These are phyloP conservation scores for Annulohypoxylon nitens DNA, from an alignment of 495 filamentous ascomycete genomes.

Conservation along the genomic window DNA sequence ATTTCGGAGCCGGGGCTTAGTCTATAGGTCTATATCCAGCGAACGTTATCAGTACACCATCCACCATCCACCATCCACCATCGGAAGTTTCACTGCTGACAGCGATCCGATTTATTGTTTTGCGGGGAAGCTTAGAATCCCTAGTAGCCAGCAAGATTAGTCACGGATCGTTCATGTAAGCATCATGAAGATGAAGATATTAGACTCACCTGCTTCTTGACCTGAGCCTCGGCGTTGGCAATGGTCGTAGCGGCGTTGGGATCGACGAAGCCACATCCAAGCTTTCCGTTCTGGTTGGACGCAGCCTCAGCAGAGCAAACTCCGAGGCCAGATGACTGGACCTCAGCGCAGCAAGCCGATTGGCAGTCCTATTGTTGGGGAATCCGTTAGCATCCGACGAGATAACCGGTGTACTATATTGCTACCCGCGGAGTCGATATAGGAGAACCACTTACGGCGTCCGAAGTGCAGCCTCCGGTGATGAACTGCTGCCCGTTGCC, in stretches of 20 bases:
- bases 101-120: not conserved
- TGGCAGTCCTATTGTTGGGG: constrained; percentile 33
- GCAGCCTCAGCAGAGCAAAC: constrained; percentile 53
- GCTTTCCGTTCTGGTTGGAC: constrained; percentile 51
- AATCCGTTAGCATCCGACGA: not conserved
- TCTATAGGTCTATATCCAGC: constrained; percentile 13
- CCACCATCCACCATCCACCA: not conserved
- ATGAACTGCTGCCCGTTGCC: constrained; percentile 67
- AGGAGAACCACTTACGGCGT: constrained; percentile 49
- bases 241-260: constrained; percentile 52
- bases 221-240: constrained; percentile 43
- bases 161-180: not conserved
- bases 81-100: not conserved
- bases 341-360: constrained; percentile 47
- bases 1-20: not conserved
- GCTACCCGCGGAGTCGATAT: not conserved
- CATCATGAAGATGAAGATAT: not conserved
- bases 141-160: not conserved
- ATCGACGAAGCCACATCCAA: constrained; percentile 61
- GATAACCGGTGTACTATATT: not conserved
- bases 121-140: constrained; percentile 1
- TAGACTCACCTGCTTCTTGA: constrained; percentile 39
- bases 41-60: constrained; percentile 6
- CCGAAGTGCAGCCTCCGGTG: constrained; percentile 62
- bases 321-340: constrained; percentile 43